Percentiles rank a stretch among this genome's conserved stretches.
Evolutionary conservation across 257 asterid genomes (phyloP).

Genomic region (Petunia secreta): DNA sequence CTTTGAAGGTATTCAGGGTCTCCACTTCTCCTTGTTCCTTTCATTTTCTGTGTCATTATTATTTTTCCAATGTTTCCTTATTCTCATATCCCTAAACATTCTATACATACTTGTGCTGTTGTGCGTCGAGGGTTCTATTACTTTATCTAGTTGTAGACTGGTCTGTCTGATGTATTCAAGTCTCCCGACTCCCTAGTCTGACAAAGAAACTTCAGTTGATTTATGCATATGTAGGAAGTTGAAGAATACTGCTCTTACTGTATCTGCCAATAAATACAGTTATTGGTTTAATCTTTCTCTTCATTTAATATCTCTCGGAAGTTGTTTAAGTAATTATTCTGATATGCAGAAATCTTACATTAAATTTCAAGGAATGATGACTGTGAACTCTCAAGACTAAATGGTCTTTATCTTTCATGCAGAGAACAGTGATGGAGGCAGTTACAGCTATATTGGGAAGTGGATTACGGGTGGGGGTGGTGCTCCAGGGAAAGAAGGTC

Average conservation of each 20-base stretch:
- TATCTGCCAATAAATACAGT: conserved; percentile 1
- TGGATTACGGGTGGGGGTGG: conserved; percentile 74
- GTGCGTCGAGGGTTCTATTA: no score
- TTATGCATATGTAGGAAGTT: not conserved
- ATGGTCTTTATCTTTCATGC: conserved; percentile 22
- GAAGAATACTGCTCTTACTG: not conserved
- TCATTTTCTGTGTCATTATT: no score
- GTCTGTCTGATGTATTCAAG: not conserved
- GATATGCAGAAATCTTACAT: conserved; percentile 12
- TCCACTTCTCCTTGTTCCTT: not conserved
- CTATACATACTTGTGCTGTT: no score
- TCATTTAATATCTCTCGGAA: not conserved
- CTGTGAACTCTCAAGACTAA: not conserved
- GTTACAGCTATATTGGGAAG: conserved; percentile 65
- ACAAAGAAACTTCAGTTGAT: not conserved
- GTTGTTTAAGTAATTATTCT: not conserved
- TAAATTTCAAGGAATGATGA: not conserved
- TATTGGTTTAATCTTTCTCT: not conserved
- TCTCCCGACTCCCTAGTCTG: not conserved
- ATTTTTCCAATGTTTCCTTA: no score
- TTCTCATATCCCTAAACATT: no score
- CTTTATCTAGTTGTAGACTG: no score
- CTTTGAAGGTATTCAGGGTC: conserved; percentile 67
- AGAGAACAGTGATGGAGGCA: conserved; percentile 86
- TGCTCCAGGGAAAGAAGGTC: conserved; percentile 77